phyloP scores from a whole-genome alignment of 2,329 filamentous ascomycete species.

The Tolypocladium endophyticum region DNA sequence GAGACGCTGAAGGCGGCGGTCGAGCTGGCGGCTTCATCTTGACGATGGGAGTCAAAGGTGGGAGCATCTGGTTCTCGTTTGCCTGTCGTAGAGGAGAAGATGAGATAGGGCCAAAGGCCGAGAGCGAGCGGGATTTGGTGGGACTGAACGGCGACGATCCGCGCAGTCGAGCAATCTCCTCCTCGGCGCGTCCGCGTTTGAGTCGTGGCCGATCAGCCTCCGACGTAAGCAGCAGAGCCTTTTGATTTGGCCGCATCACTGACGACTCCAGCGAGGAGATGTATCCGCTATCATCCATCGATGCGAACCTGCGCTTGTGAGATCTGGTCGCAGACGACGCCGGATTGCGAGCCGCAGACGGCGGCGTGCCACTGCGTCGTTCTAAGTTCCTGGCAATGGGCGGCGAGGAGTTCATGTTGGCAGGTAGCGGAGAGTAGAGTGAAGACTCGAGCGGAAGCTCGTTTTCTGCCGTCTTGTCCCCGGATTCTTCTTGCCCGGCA shows the following conservation, averaged over 20 bases:
- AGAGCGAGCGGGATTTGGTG: slow-evolving; percentile 52
- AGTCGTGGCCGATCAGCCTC: slow-evolving; percentile 71
- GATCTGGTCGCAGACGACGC: slow-evolving; percentile 55
- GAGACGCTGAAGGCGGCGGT: slow-evolving; percentile 68
- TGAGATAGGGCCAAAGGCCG: slow-evolving; percentile 42
- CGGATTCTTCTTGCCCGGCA: slow-evolving; percentile 39
- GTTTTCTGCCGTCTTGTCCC: slow-evolving; percentile 30
- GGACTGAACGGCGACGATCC: slow-evolving; percentile 92
- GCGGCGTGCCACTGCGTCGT: slow-evolving; percentile 62
- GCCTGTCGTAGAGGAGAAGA: slow-evolving; percentile 57
- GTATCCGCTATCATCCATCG: slow-evolving; percentile 89
- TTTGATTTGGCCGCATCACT: slow-evolving; percentile 59
- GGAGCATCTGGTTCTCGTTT: slow-evolving; percentile 51
- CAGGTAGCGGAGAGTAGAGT: slow-evolving; percentile 59
- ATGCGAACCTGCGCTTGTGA: slow-evolving; percentile 66
- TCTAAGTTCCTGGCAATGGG: slow-evolving; percentile 55
- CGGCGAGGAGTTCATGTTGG: slow-evolving; percentile 80
- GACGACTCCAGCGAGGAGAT: slow-evolving; percentile 95
- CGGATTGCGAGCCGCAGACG: slow-evolving; percentile 51
- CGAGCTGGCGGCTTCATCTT: slow-evolving; percentile 57
- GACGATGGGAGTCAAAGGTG: slow-evolving; percentile 73
- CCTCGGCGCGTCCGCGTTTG: slow-evolving; percentile 85
- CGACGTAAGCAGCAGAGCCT: slow-evolving; percentile 57
- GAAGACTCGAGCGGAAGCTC: slow-evolving; percentile 34
- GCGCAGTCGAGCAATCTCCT: slow-evolving; percentile 87